Evolutionary conservation across 371 early-diverging fungal species (phyloP), one percentile per base, ranked within the genome.

Genomic region (Lichtheimia ramosa): DNA sequence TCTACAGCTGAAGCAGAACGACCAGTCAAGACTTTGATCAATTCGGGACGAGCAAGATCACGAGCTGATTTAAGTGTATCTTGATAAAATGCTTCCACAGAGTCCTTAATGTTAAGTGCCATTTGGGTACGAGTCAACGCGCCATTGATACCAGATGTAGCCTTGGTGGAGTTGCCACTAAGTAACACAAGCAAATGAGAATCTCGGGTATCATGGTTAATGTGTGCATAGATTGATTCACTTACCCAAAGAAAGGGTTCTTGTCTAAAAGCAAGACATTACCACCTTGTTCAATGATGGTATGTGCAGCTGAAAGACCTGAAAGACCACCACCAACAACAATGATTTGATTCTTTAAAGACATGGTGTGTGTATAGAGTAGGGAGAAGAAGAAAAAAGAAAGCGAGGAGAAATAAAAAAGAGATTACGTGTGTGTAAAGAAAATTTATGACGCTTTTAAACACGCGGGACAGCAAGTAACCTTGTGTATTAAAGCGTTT

Each of bases 111-210:
- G 28, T 79, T 75, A 52, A 69, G 70, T 56, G 79, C 71, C 48
- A 89, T 74, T 53, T 89, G 89, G 20, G 95, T 92, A 59, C 82
- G 85, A 34, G 98, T 96, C 51, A 89, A 79, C 34, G 92, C 96
- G 49, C 96, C 96, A 81, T 96, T 97, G 76, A 97, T 97, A 62
- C 97, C 97, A 3, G 96, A 96, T 5, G 97, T 95, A n/a, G 97
- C 97, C 83, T 97, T 97, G 65, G 96, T 91, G 15, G 89, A 89
- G 78, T 93, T 93, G 49, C 96, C 97, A 54, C 93, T 79, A 52
- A 49, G 48, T 61, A 20, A 43, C 41, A 62, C 62, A 51, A 51
- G 21, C 34, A 57, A 28, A 48, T 23, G 24, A 43, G 56, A 39
- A 55, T 40, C 24, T 43, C 56, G 56, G 56, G 5, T 15, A 13